Evolutionary conservation across 164 flowering plant genomes (phyloP), one percentile per base, ranked within the genome.

Genomic region (Saururus chinensis): DNA sequence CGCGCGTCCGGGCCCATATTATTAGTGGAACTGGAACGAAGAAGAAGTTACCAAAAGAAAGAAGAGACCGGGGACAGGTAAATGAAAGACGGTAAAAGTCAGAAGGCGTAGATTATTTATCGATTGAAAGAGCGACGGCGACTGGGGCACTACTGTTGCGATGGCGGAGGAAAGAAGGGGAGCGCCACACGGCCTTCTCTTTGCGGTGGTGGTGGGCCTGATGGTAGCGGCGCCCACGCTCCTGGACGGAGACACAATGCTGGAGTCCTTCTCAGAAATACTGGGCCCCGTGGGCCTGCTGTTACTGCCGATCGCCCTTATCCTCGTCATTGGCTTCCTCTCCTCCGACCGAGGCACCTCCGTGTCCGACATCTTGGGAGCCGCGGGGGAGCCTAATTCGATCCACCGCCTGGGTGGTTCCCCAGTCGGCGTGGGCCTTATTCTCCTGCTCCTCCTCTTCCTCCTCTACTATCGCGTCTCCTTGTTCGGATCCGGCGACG

Each of bases 331-430:
- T 65, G 95, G 83, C 65, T 84, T 87, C 73, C 85, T 92, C 62
- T 92, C 95, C 65, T 92, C 98, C 40, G 86, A 80, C 51, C 81
- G 81, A 10, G 88, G 83, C 60, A 64, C 81, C 19, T 63, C 82
- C 62, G 56, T 85, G 71, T 72, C 84, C 61, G 4, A 40, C 64
- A 12, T 85, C 7, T 83, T 87, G 80, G 49, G 49, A 1, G 49
- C 49, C 12, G 70, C 82, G 61, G 96, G 91, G 56, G 88, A 83
- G 41, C 95, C 92, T 5, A 80, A 87, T 61, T 62, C 95, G 57
- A 82, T 92, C 56, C 96, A 92, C 79, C 77, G 92, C 9, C 85
- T 77, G 68, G 83, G 89, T 48, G 96, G 98, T 1, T 92, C 96
- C 0, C 96, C 98, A 0, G 76, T 87, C 59, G 98, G 98, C 23